These are phyloP conservation scores for Myotisia sp. DNA, from an alignment of 2,329 filamentous ascomycete species.

Conservation along the genomic window DNA sequence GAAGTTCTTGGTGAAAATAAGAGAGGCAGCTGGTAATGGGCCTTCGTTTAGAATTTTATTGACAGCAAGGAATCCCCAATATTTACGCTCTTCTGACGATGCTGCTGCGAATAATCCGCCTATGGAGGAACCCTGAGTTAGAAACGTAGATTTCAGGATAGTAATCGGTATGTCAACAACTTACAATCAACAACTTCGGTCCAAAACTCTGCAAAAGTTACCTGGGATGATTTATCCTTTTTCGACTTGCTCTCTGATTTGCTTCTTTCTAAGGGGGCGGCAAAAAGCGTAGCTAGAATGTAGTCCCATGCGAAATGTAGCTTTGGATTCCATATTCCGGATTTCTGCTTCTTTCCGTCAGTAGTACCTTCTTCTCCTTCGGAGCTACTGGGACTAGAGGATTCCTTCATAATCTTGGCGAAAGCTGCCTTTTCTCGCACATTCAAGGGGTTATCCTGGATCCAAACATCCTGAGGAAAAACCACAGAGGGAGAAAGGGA, in stretches of 20 bases:
- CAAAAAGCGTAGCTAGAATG: conserved; percentile 43
- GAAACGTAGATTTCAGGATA: background rate
- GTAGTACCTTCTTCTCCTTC: conserved; percentile 16
- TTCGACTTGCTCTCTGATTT: conserved; percentile 20
- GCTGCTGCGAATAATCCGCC: conserved; percentile 70
- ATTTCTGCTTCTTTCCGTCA: conserved; percentile 24
- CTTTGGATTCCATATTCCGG: conserved; percentile 64
- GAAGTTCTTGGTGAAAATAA: conserved; percentile 70
- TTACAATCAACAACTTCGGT: conserved; percentile 69
- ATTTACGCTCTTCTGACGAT: conserved; percentile 78
- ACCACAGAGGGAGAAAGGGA: conserved; percentile 53
- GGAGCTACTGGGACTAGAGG: conserved; percentile 20
- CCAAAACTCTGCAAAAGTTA: conserved; percentile 65
- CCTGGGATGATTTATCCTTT: conserved; percentile 22
- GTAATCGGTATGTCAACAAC: conserved; percentile 26
- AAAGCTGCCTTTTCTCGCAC: conserved; percentile 54
- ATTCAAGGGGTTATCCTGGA: conserved; percentile 55
- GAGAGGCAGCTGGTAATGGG: conserved; percentile 36
- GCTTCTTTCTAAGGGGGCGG: conserved; percentile 16
- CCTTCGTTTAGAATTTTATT: conserved; percentile 52
- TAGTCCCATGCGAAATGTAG: conserved; percentile 80
- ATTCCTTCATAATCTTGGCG: conserved; percentile 64
- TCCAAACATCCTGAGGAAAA: conserved; percentile 59
- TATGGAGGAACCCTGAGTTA: conserved; percentile 27
- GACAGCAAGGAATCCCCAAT: conserved; percentile 80